Evolutionary conservation across 306 rosid species (phyloP), one percentile per base, ranked within the genome.

Genomic region (Cyclanthera cordifolia): DNA sequence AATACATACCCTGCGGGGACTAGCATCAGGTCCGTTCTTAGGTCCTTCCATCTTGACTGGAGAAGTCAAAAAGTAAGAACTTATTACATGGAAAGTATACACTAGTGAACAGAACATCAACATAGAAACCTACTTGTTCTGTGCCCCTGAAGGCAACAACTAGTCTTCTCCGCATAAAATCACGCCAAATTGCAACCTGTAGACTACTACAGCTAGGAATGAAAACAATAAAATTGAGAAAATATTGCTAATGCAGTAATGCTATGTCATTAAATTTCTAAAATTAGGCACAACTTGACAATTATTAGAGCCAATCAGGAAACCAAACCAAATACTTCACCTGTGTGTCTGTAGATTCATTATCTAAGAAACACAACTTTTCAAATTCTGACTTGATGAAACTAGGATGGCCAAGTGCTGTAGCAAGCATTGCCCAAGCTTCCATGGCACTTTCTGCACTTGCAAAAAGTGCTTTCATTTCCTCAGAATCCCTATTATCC

Each of bases 121-220:
- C 55, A 72, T 54, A 73, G 25, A 45, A 74, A 58, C 73, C 74
- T 77, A 89, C 98, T 88, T 92, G 96, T 74, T 89, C 98, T 34
- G 98, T 92, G 72, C 98, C 98, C 81, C 98, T 80, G 77, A 92
- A 92, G 78, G 98, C 90, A 75, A 92, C 76, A 75, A 92, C 95
- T 53, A 92, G 72, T 77, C 95, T 85, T 80, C 82, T 89, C 60
- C 91, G 71, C 6, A 20, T 71, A 79, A 80, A 83, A 80, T 92
- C 98, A 43, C 96, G 93, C 96, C 98, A 92, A 67, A 92, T 86
- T 76, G 98, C 96, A 75, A 89, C 96, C 97, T 92, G 87, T 75
- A 79, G 70, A 69, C 68, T 77, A 55, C 72, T 41, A 56, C 48
- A 71, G 45, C 49, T 74, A 79, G 74, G 55, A 12, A 57, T 46